Conservation (phyloP, 305 asterid genomes). For the Solanum aculeatissimum region DNA sequence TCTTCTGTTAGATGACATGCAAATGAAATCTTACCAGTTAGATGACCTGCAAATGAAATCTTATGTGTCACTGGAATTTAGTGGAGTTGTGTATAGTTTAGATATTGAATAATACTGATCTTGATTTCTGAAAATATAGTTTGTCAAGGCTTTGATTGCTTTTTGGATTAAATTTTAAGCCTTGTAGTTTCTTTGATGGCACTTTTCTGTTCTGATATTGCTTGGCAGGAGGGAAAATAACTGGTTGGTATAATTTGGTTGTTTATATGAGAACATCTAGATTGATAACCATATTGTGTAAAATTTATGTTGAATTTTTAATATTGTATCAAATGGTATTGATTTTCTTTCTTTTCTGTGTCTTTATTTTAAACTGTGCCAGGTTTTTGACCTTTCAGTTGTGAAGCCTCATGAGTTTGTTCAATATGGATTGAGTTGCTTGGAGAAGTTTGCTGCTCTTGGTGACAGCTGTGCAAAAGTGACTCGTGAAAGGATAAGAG, state of each 20-base stretch:
- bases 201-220: background rate
- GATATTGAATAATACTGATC: background rate
- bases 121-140: background rate
- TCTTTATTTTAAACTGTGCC: slow-evolving; percentile 17
- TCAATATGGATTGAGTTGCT: slow-evolving; percentile 75
- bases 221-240: background rate
- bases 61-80: background rate
- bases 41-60: background rate
- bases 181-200: background rate
- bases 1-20: background rate
- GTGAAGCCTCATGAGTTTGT: slow-evolving; percentile 94
- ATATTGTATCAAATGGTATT: background rate
- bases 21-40: background rate
- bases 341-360: background rate
- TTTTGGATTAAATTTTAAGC: background rate
- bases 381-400: slow-evolving; percentile 75
- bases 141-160: background rate
- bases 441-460: slow-evolving; percentile 59
- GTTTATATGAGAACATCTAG: background rate
- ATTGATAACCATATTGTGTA: background rate
- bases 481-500: slow-evolving; percentile 69
- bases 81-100: background rate
- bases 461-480: slow-evolving; percentile 73
- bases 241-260: background rate
- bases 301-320: background rate